A percentile compares a stretch with the other conserved stretches of the same genome.
These are phyloP conservation scores for Coemansia sp. DNA, from an alignment of 192 early-diverging fungal species.

Conservation along the genomic window DNA sequence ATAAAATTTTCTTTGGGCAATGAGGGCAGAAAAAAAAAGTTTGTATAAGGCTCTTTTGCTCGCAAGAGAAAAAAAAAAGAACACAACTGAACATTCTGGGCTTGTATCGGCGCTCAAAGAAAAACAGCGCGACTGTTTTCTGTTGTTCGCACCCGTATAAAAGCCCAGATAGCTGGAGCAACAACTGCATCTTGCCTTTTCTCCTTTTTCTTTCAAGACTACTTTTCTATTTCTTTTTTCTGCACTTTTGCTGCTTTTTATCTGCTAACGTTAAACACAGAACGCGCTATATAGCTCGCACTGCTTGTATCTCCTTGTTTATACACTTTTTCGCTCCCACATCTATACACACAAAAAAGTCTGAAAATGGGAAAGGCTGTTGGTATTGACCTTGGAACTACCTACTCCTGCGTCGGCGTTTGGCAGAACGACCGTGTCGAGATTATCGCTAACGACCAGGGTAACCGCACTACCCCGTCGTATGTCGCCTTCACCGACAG, in stretches of 20 bases:
- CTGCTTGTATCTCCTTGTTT: conserved; percentile 6
- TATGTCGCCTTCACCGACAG: conserved; percentile 96
- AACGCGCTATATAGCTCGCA: neutral
- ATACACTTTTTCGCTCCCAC: neutral
- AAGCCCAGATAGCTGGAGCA: neutral
- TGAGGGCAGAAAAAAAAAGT: neutral
- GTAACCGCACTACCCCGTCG: conserved; percentile 97
- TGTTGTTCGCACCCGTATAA: no score
- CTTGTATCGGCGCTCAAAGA: neutral
- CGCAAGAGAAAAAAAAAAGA: neutral
- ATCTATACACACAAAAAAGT: neutral
- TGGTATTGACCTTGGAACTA: conserved; percentile 66
- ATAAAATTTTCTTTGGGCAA: conserved; percentile 8
- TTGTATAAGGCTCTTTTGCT: neutral
- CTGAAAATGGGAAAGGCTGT: conserved; percentile 54
- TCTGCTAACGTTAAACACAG: neutral
- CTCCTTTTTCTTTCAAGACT: conserved; percentile 5
- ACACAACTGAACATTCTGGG: conserved; percentile 14
- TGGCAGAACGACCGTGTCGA: conserved; percentile 82
- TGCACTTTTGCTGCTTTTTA: neutral
- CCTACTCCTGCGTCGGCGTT: conserved; percentile 64
- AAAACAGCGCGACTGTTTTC: neutral
- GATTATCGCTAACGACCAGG: conserved; percentile 99
- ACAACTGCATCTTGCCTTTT: conserved; percentile 3
- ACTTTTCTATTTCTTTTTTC: neutral